A percentile compares a stretch with the other conserved stretches of the same genome.
Conservation (phyloP, 2,329 filamentous ascomycete genomes). For the Karstenula rhodostoma region DNA sequence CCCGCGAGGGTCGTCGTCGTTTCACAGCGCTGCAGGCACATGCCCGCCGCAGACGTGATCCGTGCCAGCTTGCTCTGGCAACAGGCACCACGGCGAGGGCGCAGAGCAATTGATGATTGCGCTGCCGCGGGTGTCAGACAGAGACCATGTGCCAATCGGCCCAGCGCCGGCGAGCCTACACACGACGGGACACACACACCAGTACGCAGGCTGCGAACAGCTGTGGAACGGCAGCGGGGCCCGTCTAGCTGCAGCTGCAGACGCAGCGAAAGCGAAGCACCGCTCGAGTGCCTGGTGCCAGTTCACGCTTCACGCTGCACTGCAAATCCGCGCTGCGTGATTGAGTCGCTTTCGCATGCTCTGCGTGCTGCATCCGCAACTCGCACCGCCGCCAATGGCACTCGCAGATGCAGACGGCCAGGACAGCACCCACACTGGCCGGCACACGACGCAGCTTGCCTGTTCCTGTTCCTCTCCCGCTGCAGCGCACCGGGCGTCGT, state of each 20-base stretch:
- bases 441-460: constrained; percentile 30
- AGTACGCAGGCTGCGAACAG: constrained; percentile 13
- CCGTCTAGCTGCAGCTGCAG: constrained; percentile 19
- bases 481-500: constrained; percentile 18
- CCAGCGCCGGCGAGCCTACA: constrained; percentile 11
- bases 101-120: constrained; percentile 22
- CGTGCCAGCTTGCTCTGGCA: constrained; percentile 28
- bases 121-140: constrained; percentile 29
- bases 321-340: constrained; percentile 20
- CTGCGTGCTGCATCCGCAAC: constrained; percentile 2
- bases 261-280: not conserved
- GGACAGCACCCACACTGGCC: constrained; percentile 19
- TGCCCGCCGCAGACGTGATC: constrained; percentile 24
- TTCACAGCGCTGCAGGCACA: constrained; percentile 34
- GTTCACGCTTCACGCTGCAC: too few relatives aligned
- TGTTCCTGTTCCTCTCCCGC: constrained; percentile 32
- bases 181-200: too few relatives aligned
- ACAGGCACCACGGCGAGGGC: constrained; percentile 12
- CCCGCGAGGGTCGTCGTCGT: constrained; percentile 33
- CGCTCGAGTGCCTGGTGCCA: constrained; percentile 8
- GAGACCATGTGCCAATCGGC: constrained; percentile 17
- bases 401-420: constrained; percentile 28
- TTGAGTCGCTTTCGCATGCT: constrained; percentile 17
- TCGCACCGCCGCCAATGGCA: constrained; percentile 14
- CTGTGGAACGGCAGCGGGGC: constrained; percentile 16